Percentiles rank a stretch among this genome's conserved stretches.
These are phyloP conservation scores for Solanum chacoense DNA, from an alignment of 305 asterid genomes.

Conservation along the genomic window DNA sequence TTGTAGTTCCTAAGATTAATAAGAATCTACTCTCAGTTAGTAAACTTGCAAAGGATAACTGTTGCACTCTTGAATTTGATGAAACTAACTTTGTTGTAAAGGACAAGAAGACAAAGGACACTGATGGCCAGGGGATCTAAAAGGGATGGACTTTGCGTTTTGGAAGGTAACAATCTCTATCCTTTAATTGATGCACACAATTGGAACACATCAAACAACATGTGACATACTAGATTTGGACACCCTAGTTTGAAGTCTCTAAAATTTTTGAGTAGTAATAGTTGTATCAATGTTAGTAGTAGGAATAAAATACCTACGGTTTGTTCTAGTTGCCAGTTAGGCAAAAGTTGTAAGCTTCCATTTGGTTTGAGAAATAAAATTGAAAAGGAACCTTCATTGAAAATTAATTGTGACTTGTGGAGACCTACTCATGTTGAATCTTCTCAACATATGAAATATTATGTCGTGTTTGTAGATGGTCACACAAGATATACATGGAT, in stretches of 20 bases:
- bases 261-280: not conserved
- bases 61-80: not conserved
- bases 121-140: not conserved
- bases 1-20: not conserved
- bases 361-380: not conserved
- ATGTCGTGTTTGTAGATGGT: not conserved
- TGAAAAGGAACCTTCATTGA: not conserved
- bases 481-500: not conserved
- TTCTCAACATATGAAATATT: too few species aligned
- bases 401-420: not conserved
- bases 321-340: not conserved
- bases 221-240: not conserved
- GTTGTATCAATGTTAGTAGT: not conserved
- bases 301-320: not conserved
- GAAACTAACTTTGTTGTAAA: not conserved
- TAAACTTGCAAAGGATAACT: not conserved
- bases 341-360: not conserved
- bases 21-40: not conserved
- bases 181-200: not conserved
- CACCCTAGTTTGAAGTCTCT: not conserved
- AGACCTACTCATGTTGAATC: not conserved
- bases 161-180: too few species aligned
- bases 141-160: not conserved
- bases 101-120: not conserved
- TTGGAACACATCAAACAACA: not conserved